Evolutionary conservation across 495 filamentous ascomycete genomes (phyloP).

Genomic region (Choiromyces venosus): DNA sequence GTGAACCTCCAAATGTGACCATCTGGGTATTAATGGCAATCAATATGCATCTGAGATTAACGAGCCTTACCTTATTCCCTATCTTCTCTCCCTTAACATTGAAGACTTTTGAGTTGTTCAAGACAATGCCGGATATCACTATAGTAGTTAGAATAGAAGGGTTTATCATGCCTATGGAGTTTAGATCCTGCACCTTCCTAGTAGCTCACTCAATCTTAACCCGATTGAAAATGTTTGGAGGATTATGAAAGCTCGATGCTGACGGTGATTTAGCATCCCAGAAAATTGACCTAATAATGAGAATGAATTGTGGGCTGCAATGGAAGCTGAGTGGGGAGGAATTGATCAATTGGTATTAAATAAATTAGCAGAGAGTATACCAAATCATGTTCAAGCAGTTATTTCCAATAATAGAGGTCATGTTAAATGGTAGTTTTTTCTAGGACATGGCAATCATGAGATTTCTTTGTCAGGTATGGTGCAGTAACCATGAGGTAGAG

Average conservation of each 20-base stretch:
- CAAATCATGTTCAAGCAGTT: not conserved
- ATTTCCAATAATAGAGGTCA: not conserved
- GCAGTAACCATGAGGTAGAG: too few species aligned
- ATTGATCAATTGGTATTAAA: slow-evolving; percentile 2
- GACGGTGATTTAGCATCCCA: not conserved
- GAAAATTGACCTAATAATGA: not conserved
- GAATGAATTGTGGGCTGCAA: not conserved
- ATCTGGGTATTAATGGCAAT: too few species aligned
- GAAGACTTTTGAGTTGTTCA: too few species aligned
- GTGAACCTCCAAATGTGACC: not conserved
- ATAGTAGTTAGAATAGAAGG: too few species aligned
- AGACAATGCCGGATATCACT: too few species aligned
- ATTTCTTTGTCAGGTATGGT: too few species aligned
- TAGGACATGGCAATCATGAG: too few species aligned
- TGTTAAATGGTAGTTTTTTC: not conserved
- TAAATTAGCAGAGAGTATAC: not conserved
- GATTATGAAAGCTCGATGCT: not conserved
- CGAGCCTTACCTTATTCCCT: too few species aligned
- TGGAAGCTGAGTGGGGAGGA: not conserved
- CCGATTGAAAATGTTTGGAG: slow-evolving; percentile 13
- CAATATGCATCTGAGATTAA: too few species aligned
- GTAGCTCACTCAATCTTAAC: not conserved
- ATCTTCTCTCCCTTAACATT: too few species aligned
- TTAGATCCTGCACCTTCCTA: not conserved
- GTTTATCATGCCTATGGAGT: too few species aligned